Evolutionary conservation across 371 early-diverging fungal species (phyloP).

Genomic region (Mortierella sp.): DNA sequence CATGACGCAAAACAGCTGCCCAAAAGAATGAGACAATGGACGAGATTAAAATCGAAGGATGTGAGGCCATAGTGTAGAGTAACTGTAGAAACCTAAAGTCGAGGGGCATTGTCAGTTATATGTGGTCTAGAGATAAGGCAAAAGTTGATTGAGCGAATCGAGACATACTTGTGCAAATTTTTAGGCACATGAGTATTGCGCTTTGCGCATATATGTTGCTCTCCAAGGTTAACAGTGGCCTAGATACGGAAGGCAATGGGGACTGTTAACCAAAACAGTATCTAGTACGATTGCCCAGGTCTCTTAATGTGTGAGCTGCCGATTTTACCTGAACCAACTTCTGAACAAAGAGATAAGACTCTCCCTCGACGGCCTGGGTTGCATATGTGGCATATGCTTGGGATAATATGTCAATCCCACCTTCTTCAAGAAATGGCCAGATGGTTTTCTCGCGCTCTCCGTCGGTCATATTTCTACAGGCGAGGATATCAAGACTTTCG

Average conservation of each 20-base stretch:
- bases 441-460: slow-evolving; percentile 46
- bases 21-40: slow-evolving; percentile 48
- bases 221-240: slow-evolving; percentile 57
- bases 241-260: background rate
- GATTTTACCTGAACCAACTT: slow-evolving; percentile 56
- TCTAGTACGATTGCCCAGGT: background rate
- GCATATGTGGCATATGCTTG: slow-evolving; percentile 29
- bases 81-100: slow-evolving; percentile 30
- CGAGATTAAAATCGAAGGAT: slow-evolving; percentile 38
- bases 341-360: slow-evolving; percentile 55
- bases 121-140: slow-evolving; percentile 13
- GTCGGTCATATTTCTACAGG: slow-evolving; percentile 52
- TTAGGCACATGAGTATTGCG: slow-evolving; percentile 49
- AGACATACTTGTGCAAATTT: slow-evolving; percentile 42
- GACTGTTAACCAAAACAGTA: background rate
- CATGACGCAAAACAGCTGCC: slow-evolving; percentile 42
- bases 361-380: slow-evolving; percentile 36
- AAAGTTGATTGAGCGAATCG: slow-evolving; percentile 3
- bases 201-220: slow-evolving; percentile 55
- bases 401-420: slow-evolving; percentile 44
- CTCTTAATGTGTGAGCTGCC: background rate
- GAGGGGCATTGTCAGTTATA: slow-evolving; percentile 6
- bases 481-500: slow-evolving; percentile 53
- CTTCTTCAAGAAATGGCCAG: slow-evolving; percentile 56
- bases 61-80: slow-evolving; percentile 51